A percentile compares a stretch with the other conserved stretches of the same genome.
These are phyloP conservation scores for Gillenia trifoliata DNA, from an alignment of 306 rosid genomes.

Conservation along the genomic window DNA sequence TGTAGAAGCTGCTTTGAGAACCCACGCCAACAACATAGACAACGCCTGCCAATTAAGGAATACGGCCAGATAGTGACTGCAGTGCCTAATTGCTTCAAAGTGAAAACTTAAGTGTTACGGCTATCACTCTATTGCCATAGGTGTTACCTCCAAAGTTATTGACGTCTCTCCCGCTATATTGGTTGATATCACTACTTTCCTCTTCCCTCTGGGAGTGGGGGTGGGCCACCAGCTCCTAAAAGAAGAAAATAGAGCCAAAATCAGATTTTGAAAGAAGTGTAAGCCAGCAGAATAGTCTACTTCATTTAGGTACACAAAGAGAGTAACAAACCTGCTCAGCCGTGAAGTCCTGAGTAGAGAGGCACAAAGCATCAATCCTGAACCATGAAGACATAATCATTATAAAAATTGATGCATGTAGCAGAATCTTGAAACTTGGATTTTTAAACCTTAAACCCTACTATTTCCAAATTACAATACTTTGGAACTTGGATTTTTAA, in stretches of 20 bases:
- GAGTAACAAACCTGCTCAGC: constrained; percentile 68
- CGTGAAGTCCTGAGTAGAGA: constrained; percentile 94
- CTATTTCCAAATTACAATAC: constrained; percentile 8
- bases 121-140: constrained; percentile 6
- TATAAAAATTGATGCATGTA: background rate
- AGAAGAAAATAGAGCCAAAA: constrained; percentile 14
- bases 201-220: constrained; percentile 86
- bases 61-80: constrained; percentile 14
- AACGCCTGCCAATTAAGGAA: constrained; percentile 44
- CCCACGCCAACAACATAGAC: constrained; percentile 94
- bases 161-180: constrained; percentile 98
- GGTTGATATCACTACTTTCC: constrained; percentile 87
- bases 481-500: background rate
- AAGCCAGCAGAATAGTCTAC: background rate
- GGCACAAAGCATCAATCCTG: constrained; percentile 79
- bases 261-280: constrained; percentile 14
- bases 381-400: constrained; percentile 16
- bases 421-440: background rate
- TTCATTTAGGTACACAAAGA: constrained; percentile 16
- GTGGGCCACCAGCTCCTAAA: constrained; percentile 78
- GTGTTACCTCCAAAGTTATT: constrained; percentile 78
- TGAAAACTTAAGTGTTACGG: constrained; percentile 6
- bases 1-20: constrained; percentile 92
- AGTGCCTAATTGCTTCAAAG: constrained; percentile 2
- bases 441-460: background rate